Evolutionary conservation across 2,329 filamentous ascomycete genomes (phyloP), one percentile per base, ranked within the genome.

Genomic region (Elsinoe necatrix): DNA sequence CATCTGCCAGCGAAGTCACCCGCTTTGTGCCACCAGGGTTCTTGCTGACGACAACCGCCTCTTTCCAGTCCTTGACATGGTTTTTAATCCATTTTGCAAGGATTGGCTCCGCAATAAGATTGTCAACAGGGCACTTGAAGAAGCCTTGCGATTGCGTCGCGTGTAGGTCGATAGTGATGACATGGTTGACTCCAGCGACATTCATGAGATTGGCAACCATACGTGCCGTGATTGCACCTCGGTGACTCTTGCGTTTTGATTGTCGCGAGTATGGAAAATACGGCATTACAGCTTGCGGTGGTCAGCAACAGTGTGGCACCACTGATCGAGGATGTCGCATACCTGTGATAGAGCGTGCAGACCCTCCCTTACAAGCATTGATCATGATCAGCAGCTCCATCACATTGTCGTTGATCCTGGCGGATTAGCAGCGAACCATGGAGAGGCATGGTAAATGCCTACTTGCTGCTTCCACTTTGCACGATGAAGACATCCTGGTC

Each of bases 381-480:
- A 97, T 96, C 89, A 98, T 95, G 73, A 98, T 97, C 69, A 98
- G 81, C 69, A 98, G 81, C 79, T 98, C 93, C 90, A 98, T 96
- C 69, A 98, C 90, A 67, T 89, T 95, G 75, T 98, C 93, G 72
- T 98, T 98, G 79, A 96, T 95, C 75, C 74, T 77, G 68, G 59
- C 37, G 58, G 57, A 63, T 69, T 64, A 68, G 63, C 59, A 55
- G 59, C 31, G 48, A 18, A 20, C 18, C 31, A 12, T 25, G 16
- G 11, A 7, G 7, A 34, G 34, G 31, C 20, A 23, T 4, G 14
- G 8, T 11, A 7, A n/a, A 25, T 25, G 48, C 73, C 51, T 69
- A 77, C 76, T 87, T 89, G 69, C 84, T 80, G 74, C 93, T 96
- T 62, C 93, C 93, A 61, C 92, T 97, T 77, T 98, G 93, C 60